These are phyloP conservation scores for Lippia alba DNA, from an alignment of 305 asterid genomes.

Conservation along the genomic window DNA sequence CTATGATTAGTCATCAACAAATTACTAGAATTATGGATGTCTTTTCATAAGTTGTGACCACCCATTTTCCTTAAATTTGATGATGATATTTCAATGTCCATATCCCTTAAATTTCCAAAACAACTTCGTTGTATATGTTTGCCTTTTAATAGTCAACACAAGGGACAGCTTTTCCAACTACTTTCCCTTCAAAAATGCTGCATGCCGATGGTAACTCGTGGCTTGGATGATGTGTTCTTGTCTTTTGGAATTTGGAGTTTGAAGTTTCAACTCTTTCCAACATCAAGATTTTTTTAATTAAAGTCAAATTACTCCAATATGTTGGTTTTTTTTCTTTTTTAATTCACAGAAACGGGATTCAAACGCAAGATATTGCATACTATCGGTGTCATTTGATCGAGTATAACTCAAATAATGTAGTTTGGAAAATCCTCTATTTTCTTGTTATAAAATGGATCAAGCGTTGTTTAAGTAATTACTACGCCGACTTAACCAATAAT, in stretches of 20 bases:
- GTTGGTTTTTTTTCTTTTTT: too few relatives aligned
- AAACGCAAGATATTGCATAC: too few relatives aligned
- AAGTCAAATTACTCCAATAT: neutral
- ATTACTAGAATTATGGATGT: constrained; percentile 35
- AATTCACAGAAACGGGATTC: too few relatives aligned
- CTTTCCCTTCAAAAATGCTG: constrained; percentile 14
- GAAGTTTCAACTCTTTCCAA: neutral
- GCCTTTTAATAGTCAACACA: constrained; percentile 38
- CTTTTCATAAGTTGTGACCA: constrained; percentile 56
- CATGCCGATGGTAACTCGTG: neutral
- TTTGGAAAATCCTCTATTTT: too few relatives aligned
- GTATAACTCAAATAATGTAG: too few relatives aligned
- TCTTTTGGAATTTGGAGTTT: too few relatives aligned
- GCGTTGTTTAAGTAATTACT: too few relatives aligned
- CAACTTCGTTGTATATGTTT: constrained; percentile 15
- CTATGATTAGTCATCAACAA: constrained; percentile 49
- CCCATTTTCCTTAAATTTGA: constrained; percentile 33
- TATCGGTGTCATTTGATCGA: neutral
- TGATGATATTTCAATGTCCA: constrained; percentile 32
- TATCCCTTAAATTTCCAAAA: constrained; percentile 6
- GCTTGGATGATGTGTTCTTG: neutral
- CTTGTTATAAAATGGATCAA: too few relatives aligned
- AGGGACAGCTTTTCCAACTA: constrained; percentile 27
- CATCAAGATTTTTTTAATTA: neutral
- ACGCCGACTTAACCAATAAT: too few relatives aligned